Conservation (phyloP, 1,284 basidiomycete species). For the Apiotrichum gracile region DNA sequence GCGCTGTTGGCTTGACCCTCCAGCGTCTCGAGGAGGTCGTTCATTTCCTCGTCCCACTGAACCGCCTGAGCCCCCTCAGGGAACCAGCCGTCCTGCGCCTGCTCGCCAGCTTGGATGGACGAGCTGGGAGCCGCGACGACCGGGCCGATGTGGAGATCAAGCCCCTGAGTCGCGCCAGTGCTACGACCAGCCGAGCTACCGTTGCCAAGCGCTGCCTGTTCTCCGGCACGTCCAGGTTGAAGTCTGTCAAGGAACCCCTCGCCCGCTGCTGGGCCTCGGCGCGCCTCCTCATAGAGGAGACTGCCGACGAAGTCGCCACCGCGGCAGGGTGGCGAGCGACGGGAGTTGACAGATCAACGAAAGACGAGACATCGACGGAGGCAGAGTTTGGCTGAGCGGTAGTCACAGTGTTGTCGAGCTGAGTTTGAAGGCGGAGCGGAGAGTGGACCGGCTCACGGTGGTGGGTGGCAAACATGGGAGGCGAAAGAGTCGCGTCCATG, state of each 20-base stretch:
- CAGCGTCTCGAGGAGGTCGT: constrained; percentile 21
- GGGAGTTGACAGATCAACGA: constrained; percentile 24
- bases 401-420: constrained; percentile 9
- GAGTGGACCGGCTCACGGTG: constrained; percentile 14
- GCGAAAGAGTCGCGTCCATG: constrained; percentile 30
- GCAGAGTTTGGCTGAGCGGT: constrained; percentile 1
- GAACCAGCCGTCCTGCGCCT: constrained; percentile 16
- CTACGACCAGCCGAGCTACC: constrained; percentile 38
- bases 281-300: constrained; percentile 19
- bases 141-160: constrained; percentile 21
- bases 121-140: constrained; percentile 3
- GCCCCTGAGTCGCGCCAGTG: constrained; percentile 35
- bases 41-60: constrained; percentile 24
- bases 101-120: constrained; percentile 5
- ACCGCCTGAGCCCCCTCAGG: constrained; percentile 16
- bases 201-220: constrained; percentile 24
- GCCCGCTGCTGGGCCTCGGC: constrained; percentile 46
- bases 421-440: constrained; percentile 14
- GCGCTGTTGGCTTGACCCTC: constrained; percentile 12
- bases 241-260: constrained; percentile 32
- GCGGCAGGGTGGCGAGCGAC: constrained; percentile 46
- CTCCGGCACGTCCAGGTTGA: constrained; percentile 25
- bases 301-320: constrained; percentile 36
- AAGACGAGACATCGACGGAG: constrained; percentile 16
- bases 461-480: constrained; percentile 20